phyloP scores from a whole-genome alignment of 805 yeast species.

The Candida sphagnicola region DNA sequence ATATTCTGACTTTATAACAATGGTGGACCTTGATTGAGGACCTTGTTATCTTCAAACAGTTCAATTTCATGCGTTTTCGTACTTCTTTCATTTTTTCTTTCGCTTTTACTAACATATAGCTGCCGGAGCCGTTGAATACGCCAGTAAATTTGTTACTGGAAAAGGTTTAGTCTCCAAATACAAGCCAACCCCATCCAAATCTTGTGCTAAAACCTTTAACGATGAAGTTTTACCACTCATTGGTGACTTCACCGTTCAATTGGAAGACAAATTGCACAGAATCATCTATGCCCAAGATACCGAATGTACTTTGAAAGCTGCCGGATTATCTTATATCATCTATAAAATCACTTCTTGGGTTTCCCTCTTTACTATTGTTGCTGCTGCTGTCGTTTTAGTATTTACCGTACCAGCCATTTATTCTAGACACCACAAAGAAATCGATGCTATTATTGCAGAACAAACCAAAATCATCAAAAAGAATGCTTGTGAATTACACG shows the following conservation, averaged over 20 bases:
- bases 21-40: no score
- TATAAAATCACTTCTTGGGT: conserved; percentile 74
- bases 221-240: conserved; percentile 38
- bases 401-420: conserved; percentile 79
- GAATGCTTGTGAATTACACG: conserved; percentile 43
- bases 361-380: conserved; percentile 64
- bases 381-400: conserved; percentile 52
- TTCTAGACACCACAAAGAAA: conserved; percentile 68
- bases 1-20: no score
- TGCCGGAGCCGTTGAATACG: conserved; percentile 74
- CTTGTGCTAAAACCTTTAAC: conserved; percentile 33
- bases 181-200: conserved; percentile 49
- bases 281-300: conserved; percentile 66
- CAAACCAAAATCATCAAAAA: conserved; percentile 43
- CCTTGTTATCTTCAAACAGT: no score
- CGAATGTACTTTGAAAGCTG: conserved; percentile 69
- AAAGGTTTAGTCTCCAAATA: conserved; percentile 75
- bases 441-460: conserved; percentile 58
- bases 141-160: conserved; percentile 70
- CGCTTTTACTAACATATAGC: conserved; percentile 21
- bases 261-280: conserved; percentile 53
- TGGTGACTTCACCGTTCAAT: conserved; percentile 42
- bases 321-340: conserved; percentile 57
- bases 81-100: no score
- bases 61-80: no score